Evolutionary conservation across 495 filamentous ascomycete genomes (phyloP).

Genomic region (Penicillium canariense): DNA sequence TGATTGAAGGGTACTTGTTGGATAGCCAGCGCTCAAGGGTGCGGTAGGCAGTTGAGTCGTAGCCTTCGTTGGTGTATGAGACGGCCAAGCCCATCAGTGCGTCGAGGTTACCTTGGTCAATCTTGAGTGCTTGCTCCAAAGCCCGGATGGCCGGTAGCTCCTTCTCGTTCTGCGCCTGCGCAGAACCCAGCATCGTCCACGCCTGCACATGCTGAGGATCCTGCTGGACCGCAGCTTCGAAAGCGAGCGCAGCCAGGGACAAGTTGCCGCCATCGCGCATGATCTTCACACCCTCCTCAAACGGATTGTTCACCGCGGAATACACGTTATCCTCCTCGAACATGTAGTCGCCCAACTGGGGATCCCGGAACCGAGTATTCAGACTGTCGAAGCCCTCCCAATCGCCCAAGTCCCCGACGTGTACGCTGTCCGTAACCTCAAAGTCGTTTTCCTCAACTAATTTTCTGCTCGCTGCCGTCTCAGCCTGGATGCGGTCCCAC

Average conservation of each 20-base stretch:
- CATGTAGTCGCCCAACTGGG: constrained; percentile 81
- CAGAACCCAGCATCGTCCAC: constrained; percentile 85
- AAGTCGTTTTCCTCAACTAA: constrained; percentile 62
- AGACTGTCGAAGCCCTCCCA: constrained; percentile 70
- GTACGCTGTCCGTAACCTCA: constrained; percentile 51
- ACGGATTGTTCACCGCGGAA: constrained; percentile 70
- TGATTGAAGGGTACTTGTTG: constrained; percentile 82
- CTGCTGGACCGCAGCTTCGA: constrained; percentile 92
- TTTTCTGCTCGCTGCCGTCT: constrained; percentile 68
- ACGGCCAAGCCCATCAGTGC: constrained; percentile 95
- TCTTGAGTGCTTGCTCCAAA: constrained; percentile 83
- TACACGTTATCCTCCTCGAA: constrained; percentile 95
- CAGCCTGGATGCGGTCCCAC: constrained; percentile 84
- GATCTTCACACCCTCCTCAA: constrained; percentile 86
- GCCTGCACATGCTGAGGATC: constrained; percentile 83
- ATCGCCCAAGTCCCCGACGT: constrained; percentile 66
- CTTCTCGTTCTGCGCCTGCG: constrained; percentile 98
- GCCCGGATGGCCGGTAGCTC: constrained; percentile 98
- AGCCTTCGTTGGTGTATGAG: constrained; percentile 98
- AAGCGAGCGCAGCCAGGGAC: constrained; percentile 91
- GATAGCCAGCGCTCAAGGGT: constrained; percentile 96
- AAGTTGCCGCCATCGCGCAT: constrained; percentile 91
- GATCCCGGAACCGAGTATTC: constrained; percentile 61
- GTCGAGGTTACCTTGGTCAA: constrained; percentile 80
- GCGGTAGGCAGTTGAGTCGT: constrained; percentile 93